Conservation (phyloP, 768 basidiomycete species). For the Lactarius deliciosus region DNA sequence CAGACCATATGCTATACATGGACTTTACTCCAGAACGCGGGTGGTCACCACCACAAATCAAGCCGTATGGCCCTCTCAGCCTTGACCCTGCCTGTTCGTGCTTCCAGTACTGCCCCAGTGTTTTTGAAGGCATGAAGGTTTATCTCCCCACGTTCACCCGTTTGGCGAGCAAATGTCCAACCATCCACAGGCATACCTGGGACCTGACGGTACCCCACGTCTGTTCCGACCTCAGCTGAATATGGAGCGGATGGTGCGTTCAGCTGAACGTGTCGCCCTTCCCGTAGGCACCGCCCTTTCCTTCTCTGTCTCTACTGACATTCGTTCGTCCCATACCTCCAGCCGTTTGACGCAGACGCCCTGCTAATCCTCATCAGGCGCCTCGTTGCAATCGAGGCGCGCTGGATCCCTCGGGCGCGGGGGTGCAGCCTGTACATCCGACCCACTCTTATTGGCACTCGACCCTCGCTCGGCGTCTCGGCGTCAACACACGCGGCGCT, state of each 20-base stretch:
- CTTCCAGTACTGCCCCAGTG: slow-evolving; percentile 60
- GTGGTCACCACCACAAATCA: slow-evolving; percentile 73
- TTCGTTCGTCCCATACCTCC: not conserved
- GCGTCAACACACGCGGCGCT: slow-evolving; percentile 80
- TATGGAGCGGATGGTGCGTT: slow-evolving; percentile 76
- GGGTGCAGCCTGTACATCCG: slow-evolving; percentile 88
- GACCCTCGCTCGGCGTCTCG: slow-evolving; percentile 57
- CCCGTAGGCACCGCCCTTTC: slow-evolving; percentile 47
- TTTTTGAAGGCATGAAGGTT: slow-evolving; percentile 72
- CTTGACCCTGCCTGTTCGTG: slow-evolving; percentile 57
- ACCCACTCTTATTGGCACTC: slow-evolving; percentile 63
- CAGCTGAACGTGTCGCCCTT: slow-evolving; percentile 68
- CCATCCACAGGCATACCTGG: slow-evolving; percentile 57
- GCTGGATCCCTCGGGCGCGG: slow-evolving; percentile 76
- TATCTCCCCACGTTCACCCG: slow-evolving; percentile 28
- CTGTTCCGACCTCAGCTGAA: slow-evolving; percentile 85
- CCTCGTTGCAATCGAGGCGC: slow-evolving; percentile 66
- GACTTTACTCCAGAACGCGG: slow-evolving; percentile 62
- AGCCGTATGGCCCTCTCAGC: slow-evolving; percentile 59
- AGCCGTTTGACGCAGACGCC: slow-evolving; percentile 47
- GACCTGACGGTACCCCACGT: slow-evolving; percentile 67
- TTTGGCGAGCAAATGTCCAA: not conserved
- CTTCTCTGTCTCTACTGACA: not conserved
- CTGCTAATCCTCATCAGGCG: slow-evolving; percentile 58
- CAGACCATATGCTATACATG: slow-evolving; percentile 76